Evolutionary conservation across 2,329 filamentous ascomycete species (phyloP).

Genomic region (Raffaelea albimanens): DNA sequence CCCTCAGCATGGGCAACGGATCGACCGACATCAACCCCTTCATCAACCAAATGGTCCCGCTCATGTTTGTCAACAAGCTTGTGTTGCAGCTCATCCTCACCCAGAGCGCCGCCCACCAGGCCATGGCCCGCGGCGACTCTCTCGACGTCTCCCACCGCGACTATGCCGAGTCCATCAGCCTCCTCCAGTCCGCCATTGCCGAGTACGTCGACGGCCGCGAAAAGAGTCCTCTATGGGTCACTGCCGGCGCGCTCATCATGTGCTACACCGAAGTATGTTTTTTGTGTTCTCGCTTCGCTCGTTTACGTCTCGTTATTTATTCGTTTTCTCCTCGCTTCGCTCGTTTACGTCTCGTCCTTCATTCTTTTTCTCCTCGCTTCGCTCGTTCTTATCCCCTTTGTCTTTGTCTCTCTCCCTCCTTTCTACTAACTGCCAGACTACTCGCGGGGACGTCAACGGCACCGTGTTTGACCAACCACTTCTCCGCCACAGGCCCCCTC

Average conservation of each 20-base stretch:
- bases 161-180: no score
- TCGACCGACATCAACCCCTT: conserved; percentile 36
- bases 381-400: not conserved
- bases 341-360: no score
- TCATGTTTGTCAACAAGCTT: conserved; percentile 35
- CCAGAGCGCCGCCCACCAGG: conserved; percentile 30
- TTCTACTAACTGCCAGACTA: conserved; percentile 7
- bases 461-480: conserved; percentile 31
- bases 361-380: no score
- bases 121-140: not conserved
- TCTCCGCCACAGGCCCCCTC: conserved; percentile 2
- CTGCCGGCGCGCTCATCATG: conserved; percentile 33
- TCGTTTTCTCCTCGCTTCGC: no score
- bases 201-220: no score
- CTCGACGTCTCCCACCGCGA: no score
- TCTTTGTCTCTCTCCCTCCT: not conserved
- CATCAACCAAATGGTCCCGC: conserved; percentile 32
- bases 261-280: conserved; percentile 34
- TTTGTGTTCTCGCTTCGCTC: no score
- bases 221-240: not conserved
- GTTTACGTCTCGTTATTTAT: no score
- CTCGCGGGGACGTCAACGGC: conserved; percentile 33
- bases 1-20: conserved; percentile 37
- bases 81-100: conserved; percentile 36
- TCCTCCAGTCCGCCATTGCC: no score